Evolutionary conservation across 2,329 filamentous ascomycete genomes (phyloP).

Genomic region (Rutstroemia sp.): DNA sequence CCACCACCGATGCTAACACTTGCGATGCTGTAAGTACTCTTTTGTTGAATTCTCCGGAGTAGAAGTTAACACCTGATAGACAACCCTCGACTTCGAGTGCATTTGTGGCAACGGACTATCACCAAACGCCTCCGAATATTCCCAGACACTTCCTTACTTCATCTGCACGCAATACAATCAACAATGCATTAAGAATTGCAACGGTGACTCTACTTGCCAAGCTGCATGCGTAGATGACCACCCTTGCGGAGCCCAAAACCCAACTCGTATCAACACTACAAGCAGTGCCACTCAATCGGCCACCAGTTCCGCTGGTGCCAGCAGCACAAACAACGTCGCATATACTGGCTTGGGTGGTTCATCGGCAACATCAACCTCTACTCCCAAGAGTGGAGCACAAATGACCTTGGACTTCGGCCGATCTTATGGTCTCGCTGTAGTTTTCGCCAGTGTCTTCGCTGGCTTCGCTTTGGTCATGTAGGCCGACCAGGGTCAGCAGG

Average conservation of each 20-base stretch:
- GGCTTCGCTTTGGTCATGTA: constrained; percentile 49
- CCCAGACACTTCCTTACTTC: constrained; percentile 71
- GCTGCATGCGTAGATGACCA: constrained; percentile 55
- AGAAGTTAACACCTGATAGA: constrained; percentile 31
- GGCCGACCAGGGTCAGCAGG: neutral
- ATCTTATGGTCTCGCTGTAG: constrained; percentile 46
- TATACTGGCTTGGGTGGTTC: constrained; percentile 38
- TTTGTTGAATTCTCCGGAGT: neutral
- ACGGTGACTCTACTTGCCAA: constrained; percentile 50
- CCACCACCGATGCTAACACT: constrained; percentile 49
- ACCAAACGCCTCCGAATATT: constrained; percentile 71
- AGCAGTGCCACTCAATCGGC: constrained; percentile 33
- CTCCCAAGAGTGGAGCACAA: constrained; percentile 28
- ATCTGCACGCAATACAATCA: constrained; percentile 64
- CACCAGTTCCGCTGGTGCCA: constrained; percentile 33
- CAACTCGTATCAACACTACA: constrained; percentile 52
- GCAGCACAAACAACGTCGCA: constrained; percentile 26
- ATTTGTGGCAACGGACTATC: constrained; percentile 58
- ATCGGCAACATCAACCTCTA: constrained; percentile 16
- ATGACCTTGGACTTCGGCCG: constrained; percentile 43
- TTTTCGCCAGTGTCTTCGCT: constrained; percentile 47
- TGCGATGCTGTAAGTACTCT: constrained; percentile 54
- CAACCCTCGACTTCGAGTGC: constrained; percentile 60
- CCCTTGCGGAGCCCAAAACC: constrained; percentile 65
- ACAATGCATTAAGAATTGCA: constrained; percentile 58